Conservation (phyloP, 1,139 yeast genomes). For the Geotrichum bryndzae region DNA sequence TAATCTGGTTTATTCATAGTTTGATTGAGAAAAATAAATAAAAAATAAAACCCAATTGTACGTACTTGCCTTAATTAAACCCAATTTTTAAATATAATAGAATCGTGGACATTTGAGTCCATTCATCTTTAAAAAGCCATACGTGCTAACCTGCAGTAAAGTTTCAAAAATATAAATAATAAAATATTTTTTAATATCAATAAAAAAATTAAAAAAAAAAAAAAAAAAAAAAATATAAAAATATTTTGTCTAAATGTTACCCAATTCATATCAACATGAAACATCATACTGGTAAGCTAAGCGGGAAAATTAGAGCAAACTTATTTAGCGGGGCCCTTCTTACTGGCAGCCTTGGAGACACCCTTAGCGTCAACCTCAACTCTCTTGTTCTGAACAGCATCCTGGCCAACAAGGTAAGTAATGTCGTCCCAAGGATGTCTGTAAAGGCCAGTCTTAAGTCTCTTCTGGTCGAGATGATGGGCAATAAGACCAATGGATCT, state of each 20-base stretch:
- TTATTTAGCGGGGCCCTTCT: conserved; percentile 7
- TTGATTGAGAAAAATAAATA: too few species aligned
- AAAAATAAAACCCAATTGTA: too few species aligned
- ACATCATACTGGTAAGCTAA: neutral
- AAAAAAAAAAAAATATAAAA: too few species aligned
- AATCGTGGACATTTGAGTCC: too few species aligned
- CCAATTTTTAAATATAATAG: too few species aligned
- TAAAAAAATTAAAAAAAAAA: too few species aligned
- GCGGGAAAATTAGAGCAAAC: neutral
- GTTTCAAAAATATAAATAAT: too few species aligned
- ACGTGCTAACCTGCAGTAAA: too few species aligned
- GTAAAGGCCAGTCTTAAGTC: conserved; percentile 43
- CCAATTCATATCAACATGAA: neutral
- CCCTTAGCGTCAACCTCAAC: conserved; percentile 36
- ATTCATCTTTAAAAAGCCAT: too few species aligned
- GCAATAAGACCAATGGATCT: conserved; percentile 45
- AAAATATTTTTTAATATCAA: too few species aligned
- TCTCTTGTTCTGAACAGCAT: conserved; percentile 33
- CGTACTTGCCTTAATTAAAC: too few species aligned
- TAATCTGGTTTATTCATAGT: too few species aligned
- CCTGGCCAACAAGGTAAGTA: conserved; percentile 40
- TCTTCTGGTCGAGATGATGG: conserved; percentile 44
- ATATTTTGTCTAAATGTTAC: neutral
- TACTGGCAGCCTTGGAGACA: conserved; percentile 29
- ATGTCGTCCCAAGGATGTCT: conserved; percentile 47